Evolutionary conservation across 208 protist species (phyloP).

Genomic region (Leishmania aethiopica): DNA sequence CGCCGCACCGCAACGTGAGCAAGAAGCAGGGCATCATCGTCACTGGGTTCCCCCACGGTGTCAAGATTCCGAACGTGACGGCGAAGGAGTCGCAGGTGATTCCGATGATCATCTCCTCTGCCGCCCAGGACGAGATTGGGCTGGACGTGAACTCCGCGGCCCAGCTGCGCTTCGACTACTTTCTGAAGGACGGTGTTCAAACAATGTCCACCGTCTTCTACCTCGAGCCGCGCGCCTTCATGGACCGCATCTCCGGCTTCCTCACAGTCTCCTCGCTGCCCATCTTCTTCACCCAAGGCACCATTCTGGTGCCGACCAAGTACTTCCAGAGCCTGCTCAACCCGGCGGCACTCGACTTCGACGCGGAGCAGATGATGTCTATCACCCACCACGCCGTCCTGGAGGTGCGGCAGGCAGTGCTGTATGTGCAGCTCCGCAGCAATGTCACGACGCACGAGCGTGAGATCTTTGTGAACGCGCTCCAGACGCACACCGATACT

Average conservation of each 20-base stretch:
- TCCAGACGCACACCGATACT: constrained; percentile 71
- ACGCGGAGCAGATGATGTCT: background rate
- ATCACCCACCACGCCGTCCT: constrained; percentile 26
- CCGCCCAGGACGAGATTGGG: constrained; percentile 41
- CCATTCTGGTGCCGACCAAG: constrained; percentile 70
- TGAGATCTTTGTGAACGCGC: constrained; percentile 80
- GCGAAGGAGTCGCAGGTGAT: constrained; percentile 31
- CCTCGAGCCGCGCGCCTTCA: constrained; percentile 67
- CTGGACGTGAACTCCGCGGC: constrained; percentile 24
- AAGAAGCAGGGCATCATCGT: constrained; percentile 16
- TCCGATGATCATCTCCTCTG: constrained; percentile 42
- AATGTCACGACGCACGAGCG: constrained; percentile 37
- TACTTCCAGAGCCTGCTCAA: constrained; percentile 56
- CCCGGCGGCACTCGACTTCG: constrained; percentile 46
- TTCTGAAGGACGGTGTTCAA: background rate
- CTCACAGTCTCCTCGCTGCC: constrained; percentile 70
- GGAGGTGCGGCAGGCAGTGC: constrained; percentile 45
- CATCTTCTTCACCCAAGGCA: constrained; percentile 32
- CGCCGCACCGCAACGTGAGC: constrained; percentile 1
- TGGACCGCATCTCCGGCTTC: constrained; percentile 89
- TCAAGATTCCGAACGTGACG: constrained; percentile 16
- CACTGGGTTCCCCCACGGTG: constrained; percentile 14
- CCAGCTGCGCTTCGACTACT: constrained; percentile 60
- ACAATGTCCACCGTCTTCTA: constrained; percentile 40
- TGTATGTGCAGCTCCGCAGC: constrained; percentile 74